A percentile compares a stretch with the other conserved stretches of the same genome.
Evolutionary conservation across 371 early-diverging fungal species (phyloP).

Genomic region (Rhizomucor pusillus): DNA sequence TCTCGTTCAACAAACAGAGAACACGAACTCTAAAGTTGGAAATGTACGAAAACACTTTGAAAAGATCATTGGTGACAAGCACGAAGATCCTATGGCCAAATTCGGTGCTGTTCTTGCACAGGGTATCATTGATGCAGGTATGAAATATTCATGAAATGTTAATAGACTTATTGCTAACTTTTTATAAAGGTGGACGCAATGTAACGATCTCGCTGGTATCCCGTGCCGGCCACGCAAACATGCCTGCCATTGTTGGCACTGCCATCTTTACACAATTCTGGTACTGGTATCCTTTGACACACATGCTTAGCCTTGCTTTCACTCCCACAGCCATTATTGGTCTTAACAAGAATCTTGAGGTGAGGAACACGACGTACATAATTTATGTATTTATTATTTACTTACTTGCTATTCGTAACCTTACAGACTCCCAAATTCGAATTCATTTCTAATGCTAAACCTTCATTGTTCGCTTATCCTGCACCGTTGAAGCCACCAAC

Average conservation of each 20-base stretch:
- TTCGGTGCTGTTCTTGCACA: constrained; percentile 98
- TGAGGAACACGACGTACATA: constrained; percentile 12
- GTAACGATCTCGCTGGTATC: constrained; percentile 92
- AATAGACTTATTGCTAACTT: neutral
- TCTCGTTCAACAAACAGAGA: constrained; percentile 94
- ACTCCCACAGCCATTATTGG: constrained; percentile 95
- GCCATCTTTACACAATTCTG: constrained; percentile 98
- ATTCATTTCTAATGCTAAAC: constrained; percentile 80
- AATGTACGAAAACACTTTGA: constrained; percentile 85
- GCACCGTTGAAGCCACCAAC: constrained; percentile 72
- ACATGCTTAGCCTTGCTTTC: constrained; percentile 92
- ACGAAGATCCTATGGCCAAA: constrained; percentile 92
- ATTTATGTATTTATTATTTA: neutral
- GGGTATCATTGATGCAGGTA: constrained; percentile 96
- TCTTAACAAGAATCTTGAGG: constrained; percentile 82
- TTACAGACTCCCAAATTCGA: constrained; percentile 82
- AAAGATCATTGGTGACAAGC: constrained; percentile 88
- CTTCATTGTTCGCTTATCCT: constrained; percentile 93
- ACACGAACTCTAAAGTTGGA: constrained; percentile 73
- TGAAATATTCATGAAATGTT: neutral
- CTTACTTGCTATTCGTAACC: neutral
- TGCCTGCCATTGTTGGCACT: constrained; percentile 95
- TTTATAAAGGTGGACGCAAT: constrained; percentile 84
- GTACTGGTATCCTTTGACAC: constrained; percentile 99
- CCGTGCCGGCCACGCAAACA: constrained; percentile 85